Evolutionary conservation across 2,329 filamentous ascomycete genomes (phyloP).

Genomic region (Trichothecium roseum): DNA sequence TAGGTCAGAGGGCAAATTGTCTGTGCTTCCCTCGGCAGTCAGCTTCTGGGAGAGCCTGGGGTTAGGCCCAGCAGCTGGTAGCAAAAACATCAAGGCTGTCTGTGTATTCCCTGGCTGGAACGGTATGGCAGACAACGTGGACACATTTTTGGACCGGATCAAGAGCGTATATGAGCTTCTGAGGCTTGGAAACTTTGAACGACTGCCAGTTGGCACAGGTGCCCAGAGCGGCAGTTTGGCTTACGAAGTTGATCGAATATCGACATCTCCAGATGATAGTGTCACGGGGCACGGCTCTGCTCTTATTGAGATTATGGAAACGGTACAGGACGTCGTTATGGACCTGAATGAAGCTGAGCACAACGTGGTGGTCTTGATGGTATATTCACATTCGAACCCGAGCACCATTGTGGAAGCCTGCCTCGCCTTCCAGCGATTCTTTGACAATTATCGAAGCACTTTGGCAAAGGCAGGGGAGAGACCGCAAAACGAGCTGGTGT

Average conservation of each 20-base stretch:
- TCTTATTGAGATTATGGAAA: conserved; percentile 36
- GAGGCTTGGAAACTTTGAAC: conserved; percentile 58
- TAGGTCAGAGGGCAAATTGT: conserved; percentile 57
- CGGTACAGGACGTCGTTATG: conserved; percentile 34
- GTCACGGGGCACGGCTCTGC: conserved; percentile 32
- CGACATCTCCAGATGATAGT: conserved; percentile 27
- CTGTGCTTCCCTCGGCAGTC: conserved; percentile 64
- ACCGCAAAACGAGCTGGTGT: conserved; percentile 54
- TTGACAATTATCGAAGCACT: conserved; percentile 43
- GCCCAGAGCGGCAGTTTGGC: conserved; percentile 35
- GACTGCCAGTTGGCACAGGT: conserved; percentile 29
- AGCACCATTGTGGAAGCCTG: conserved; percentile 60
- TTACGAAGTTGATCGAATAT: conserved; percentile 37
- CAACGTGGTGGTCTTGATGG: conserved; percentile 67
- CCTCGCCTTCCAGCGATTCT: conserved; percentile 62
- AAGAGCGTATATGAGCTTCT: conserved; percentile 63
- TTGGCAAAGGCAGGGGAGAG: conserved; percentile 29
- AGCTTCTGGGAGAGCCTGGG: conserved; percentile 76
- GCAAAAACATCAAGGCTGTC: conserved; percentile 60
- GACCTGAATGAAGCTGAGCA: conserved; percentile 31
- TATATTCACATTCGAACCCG: conserved; percentile 56
- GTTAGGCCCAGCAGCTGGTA: conserved; percentile 58
- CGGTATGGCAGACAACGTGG: conserved; percentile 49
- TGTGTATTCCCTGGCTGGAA: conserved; percentile 60
- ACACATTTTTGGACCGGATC: conserved; percentile 56